Percentiles rank a stretch among this genome's conserved stretches.
phyloP scores from a whole-genome alignment of 306 rosid genomes.

The Quercus wislizeni region DNA sequence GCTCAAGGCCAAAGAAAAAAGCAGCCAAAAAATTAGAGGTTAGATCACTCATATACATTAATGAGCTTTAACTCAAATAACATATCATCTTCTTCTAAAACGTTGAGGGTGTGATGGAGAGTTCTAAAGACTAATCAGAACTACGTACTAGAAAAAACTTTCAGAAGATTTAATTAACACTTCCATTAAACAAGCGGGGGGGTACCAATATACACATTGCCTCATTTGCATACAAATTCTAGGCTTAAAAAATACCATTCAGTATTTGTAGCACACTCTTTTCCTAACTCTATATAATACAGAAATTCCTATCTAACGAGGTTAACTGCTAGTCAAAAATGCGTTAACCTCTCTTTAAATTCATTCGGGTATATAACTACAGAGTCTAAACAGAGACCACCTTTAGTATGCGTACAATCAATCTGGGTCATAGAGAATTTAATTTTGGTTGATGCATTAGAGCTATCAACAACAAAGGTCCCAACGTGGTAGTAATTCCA shows the following conservation, averaged over 20 bases:
- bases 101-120: no score
- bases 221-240: slow-evolving; percentile 14
- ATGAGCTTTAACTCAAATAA: no score
- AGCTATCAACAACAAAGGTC: slow-evolving; percentile 64
- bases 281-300: slow-evolving; percentile 28
- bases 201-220: slow-evolving; percentile 1
- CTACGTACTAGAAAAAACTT: neutral
- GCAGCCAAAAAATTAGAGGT: neutral
- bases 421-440: slow-evolving; percentile 94
- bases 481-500: slow-evolving; percentile 82
- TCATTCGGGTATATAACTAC: slow-evolving; percentile 64
- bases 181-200: neutral
- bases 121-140: neutral
- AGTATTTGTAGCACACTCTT: slow-evolving; percentile 40
- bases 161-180: neutral
- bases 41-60: neutral
- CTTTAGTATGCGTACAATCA: slow-evolving; percentile 96
- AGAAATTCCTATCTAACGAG: slow-evolving; percentile 24
- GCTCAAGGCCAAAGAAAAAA: neutral
- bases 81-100: no score
- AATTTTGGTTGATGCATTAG: slow-evolving; percentile 51
- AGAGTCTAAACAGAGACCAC: slow-evolving; percentile 93
- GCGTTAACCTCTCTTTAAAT: slow-evolving; percentile 48
- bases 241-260: slow-evolving; percentile 34
- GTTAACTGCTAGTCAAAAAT: slow-evolving; percentile 44